Conservation (phyloP, 305 asterid species). For the Fraxinus albicans region DNA sequence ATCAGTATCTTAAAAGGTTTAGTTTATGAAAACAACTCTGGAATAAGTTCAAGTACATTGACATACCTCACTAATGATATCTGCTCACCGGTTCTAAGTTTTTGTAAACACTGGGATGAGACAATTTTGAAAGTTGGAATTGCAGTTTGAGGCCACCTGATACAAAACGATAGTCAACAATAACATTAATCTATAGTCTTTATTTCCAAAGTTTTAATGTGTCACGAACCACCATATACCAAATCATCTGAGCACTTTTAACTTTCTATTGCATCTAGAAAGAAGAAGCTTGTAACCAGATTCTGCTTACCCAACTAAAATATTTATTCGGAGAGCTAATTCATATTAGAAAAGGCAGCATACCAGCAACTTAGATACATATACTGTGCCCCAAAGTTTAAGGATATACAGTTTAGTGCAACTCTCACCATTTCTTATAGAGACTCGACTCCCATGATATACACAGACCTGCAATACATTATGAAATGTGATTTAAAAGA, state of each 20-base stretch:
- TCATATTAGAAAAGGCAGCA: not conserved
- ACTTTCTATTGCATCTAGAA: not conserved
- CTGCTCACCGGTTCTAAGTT: slow-evolving; percentile 69
- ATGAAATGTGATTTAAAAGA: slow-evolving; percentile 6
- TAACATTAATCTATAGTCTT: not conserved
- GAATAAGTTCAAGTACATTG: slow-evolving; percentile 5
- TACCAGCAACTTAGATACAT: not conserved
- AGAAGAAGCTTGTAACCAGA: not conserved
- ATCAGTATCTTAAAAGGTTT: slow-evolving; percentile 34
- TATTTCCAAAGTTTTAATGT: not conserved
- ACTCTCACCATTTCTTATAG: slow-evolving; percentile 65
- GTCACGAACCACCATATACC: not conserved
- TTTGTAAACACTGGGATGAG: slow-evolving; percentile 57
- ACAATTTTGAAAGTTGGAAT: slow-evolving; percentile 69
- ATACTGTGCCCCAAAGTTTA: not conserved
- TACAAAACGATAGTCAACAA: slow-evolving; percentile 19
- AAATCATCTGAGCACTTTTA: not conserved
- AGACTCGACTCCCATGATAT: slow-evolving; percentile 74
- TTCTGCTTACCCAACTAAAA: not conserved
- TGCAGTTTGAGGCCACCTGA: slow-evolving; percentile 88
- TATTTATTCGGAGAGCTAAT: not conserved
- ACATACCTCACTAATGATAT: slow-evolving; percentile 77
- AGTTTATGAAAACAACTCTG: slow-evolving; percentile 2
- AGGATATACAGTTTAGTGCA: not conserved
- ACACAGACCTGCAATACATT: slow-evolving; percentile 61